Evolutionary conservation across 1,284 basidiomycete genomes (phyloP).

Genomic region (Gastroboletus turbinatus): DNA sequence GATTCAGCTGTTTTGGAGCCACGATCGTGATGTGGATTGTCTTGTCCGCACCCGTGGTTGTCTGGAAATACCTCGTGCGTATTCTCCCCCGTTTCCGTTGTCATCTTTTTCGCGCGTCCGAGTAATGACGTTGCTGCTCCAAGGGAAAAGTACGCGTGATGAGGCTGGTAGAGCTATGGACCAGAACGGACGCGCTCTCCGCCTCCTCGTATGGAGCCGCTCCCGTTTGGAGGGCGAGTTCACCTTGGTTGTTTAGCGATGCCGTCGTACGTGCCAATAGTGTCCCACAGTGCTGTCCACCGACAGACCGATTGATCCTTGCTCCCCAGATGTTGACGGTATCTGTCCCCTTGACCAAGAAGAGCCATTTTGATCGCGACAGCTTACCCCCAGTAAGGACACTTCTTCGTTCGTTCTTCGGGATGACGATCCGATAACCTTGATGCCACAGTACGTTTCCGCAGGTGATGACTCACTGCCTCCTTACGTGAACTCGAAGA

Average conservation of each 20-base stretch:
- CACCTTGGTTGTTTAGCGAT: slow-evolving; percentile 43
- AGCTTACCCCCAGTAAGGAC: slow-evolving; percentile 44
- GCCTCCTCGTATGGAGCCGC: slow-evolving; percentile 30
- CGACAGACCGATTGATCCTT: not conserved
- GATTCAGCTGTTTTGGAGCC: slow-evolving; percentile 39
- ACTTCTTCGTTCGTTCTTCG: not conserved
- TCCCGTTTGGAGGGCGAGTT: slow-evolving; percentile 47
- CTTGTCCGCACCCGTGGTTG: slow-evolving; percentile 43
- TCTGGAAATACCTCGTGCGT: slow-evolving; percentile 52
- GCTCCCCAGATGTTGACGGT: slow-evolving; percentile 42
- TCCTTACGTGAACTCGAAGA: slow-evolving; percentile 20
- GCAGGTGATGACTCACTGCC: slow-evolving; percentile 19
- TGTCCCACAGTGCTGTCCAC: not conserved
- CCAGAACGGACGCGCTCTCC: slow-evolving; percentile 39
- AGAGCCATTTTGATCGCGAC: slow-evolving; percentile 44
- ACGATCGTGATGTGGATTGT: slow-evolving; percentile 42
- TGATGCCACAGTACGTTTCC: slow-evolving; percentile 22
- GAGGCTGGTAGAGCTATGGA: slow-evolving; percentile 44
- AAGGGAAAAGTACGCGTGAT: slow-evolving; percentile 48
- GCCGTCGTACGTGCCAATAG: slow-evolving; percentile 36
- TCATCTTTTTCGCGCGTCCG: not conserved
- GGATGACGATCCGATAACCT: slow-evolving; percentile 2
- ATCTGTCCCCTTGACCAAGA: slow-evolving; percentile 36
- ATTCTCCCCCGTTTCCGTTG: not conserved
- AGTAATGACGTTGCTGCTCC: not conserved